These are phyloP conservation scores for Sordariomycetes sp. DNA, from an alignment of 2,329 filamentous ascomycete genomes.

Conservation along the genomic window DNA sequence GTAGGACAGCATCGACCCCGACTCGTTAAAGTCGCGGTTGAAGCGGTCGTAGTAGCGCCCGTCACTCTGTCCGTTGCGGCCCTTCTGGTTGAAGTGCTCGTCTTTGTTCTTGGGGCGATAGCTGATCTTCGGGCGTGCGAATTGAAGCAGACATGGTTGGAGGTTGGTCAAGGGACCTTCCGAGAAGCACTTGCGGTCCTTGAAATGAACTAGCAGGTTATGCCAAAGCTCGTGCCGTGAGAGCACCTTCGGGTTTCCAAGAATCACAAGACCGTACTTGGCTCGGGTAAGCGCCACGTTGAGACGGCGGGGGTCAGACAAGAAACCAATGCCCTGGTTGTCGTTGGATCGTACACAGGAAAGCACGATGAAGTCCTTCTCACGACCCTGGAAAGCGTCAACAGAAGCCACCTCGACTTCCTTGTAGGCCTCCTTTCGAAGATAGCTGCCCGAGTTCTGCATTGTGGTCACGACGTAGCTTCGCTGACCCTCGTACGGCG, in stretches of 20 bases:
- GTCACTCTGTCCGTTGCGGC: conserved; percentile 17
- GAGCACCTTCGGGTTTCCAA: conserved; percentile 94
- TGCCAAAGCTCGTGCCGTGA: conserved; percentile 99
- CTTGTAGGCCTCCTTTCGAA: conserved; percentile 98
- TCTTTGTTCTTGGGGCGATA: conserved; percentile 84
- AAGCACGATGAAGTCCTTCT: conserved; percentile 97
- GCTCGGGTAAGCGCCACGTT: conserved; percentile 96
- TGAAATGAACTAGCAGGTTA: conserved; percentile 89
- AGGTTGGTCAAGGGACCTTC: conserved; percentile 92
- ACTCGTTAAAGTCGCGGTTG: conserved; percentile 56
- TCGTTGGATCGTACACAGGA: conserved; percentile 98
- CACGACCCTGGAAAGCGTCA: conserved; percentile 95
- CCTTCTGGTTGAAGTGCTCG: conserved; percentile 58
- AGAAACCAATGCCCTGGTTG: conserved; percentile 96
- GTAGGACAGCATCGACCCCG: conserved; percentile 85
- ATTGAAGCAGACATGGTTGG: conserved; percentile 91
- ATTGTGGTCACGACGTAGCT: conserved; percentile 99
- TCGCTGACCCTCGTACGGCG: conserved; percentile 94
- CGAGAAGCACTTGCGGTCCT: conserved; percentile 90
- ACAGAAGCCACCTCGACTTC: conserved; percentile 97
- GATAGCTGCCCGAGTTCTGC: conserved; percentile 94
- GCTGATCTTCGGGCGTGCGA: conserved; percentile 84
- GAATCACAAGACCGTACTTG: conserved; percentile 91
- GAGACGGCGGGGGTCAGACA: conserved; percentile 93
- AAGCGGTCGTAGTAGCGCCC: conserved; percentile 32